phyloP scores from a whole-genome alignment of 345 rosid species.

The Erucastrum elatum region DNA sequence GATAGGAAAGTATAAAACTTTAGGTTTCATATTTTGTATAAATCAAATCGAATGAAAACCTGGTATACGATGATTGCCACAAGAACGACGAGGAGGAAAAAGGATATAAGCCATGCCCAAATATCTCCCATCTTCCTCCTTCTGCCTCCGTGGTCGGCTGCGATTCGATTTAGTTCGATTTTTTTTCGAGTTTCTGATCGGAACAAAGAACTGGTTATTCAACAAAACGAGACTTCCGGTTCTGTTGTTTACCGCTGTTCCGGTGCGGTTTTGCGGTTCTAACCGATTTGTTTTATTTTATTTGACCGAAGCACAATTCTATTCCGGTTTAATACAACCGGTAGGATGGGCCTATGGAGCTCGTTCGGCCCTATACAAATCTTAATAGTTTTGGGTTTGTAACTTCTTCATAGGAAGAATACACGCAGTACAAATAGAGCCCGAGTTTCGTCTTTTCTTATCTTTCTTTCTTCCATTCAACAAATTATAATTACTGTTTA shows the following conservation, averaged over 20 bases:
- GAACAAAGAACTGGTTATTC: neutral
- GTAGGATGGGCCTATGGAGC: neutral
- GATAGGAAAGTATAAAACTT: neutral
- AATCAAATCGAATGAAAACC: neutral
- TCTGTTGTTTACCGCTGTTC: neutral
- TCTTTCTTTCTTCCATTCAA: neutral
- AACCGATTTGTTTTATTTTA: neutral
- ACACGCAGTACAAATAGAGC: neutral
- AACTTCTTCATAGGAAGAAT: neutral
- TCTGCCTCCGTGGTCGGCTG: neutral
- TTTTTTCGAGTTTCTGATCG: slow-evolving; percentile 24
- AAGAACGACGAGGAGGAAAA: slow-evolving; percentile 2
- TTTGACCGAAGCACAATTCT: neutral
- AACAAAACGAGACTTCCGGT: slow-evolving; percentile 12
- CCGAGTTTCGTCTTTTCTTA: neutral
- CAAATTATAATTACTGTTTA: neutral
- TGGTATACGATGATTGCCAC: slow-evolving; percentile 13
- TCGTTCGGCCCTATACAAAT: neutral
- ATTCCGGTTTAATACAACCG: neutral
- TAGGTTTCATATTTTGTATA: neutral
- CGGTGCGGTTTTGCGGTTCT: slow-evolving; percentile 19
- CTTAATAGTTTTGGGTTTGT: slow-evolving; percentile 2
- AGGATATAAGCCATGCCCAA: neutral
- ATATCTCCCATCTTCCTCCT: neutral
- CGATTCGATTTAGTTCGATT: slow-evolving; percentile 13